Percentiles rank a stretch among this genome's conserved stretches.
phyloP scores from a whole-genome alignment of 1,139 yeast genomes.

The Yamadazyma conglobata region DNA sequence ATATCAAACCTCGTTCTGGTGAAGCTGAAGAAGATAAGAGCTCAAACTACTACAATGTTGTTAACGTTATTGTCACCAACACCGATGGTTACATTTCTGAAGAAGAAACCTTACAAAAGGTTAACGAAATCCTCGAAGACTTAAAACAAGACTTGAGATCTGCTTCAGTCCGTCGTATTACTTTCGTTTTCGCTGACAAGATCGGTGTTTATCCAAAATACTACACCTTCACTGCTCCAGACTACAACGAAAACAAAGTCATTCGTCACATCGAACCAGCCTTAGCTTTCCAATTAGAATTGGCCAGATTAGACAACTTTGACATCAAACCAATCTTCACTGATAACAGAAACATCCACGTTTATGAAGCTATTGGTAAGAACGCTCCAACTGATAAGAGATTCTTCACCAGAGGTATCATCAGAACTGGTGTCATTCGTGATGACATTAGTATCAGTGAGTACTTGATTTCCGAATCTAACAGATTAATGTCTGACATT shows the following conservation, averaged over 20 bases:
- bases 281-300: conserved; percentile 92
- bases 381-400: conserved; percentile 91
- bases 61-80: conserved; percentile 72
- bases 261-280: conserved; percentile 99
- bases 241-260: conserved; percentile 76
- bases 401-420: conserved; percentile 94
- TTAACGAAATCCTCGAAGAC: conserved; percentile 65
- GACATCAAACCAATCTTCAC: conserved; percentile 93
- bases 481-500: conserved; percentile 91
- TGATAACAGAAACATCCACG: conserved; percentile 96
- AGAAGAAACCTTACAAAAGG: conserved; percentile 59
- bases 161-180: conserved; percentile 83
- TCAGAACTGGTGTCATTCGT: conserved; percentile 91
- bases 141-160: conserved; percentile 64
- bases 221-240: conserved; percentile 91
- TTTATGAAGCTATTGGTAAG: conserved; percentile 94
- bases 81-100: conserved; percentile 75
- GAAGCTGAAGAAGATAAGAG: conserved; percentile 8
- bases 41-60: conserved; percentile 60
- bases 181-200: conserved; percentile 81
- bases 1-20: conserved; percentile 25
- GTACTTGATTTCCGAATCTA: conserved; percentile 92
- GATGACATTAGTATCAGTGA: conserved; percentile 92
- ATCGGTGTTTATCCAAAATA: conserved; percentile 91
- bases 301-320: conserved; percentile 91